phyloP scores from a whole-genome alignment of 352 stramenopile species.

The Phytophthora europaea region DNA sequence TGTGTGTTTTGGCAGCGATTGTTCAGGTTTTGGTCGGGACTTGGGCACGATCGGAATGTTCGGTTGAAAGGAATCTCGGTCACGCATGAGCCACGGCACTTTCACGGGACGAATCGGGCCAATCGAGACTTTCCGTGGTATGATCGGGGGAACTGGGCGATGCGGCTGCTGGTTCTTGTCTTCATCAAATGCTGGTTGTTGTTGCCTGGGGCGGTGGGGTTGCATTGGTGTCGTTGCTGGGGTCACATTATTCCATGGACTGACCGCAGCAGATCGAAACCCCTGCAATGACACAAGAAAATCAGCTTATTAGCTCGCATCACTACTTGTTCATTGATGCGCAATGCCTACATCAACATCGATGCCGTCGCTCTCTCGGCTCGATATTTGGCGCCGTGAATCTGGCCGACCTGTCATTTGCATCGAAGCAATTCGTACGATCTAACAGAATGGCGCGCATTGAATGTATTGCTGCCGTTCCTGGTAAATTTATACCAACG shows the following conservation, averaged over 20 bases:
- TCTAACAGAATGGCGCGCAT: background rate
- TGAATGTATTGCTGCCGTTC: background rate
- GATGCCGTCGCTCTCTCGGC: conserved; percentile 21
- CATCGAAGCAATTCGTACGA: background rate
- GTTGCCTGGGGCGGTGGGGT: conserved; percentile 11
- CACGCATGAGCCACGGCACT: conserved; percentile 18
- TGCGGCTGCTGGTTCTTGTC: conserved; percentile 11
- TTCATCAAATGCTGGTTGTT: background rate
- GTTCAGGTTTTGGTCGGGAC: background rate
- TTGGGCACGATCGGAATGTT: conserved; percentile 16
- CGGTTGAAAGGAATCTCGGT: conserved; percentile 4
- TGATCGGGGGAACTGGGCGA: conserved; percentile 16
- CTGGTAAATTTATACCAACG: background rate
- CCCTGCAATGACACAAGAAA: conserved; percentile 6
- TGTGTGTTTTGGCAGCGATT: conserved; percentile 16
- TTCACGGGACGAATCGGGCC: conserved; percentile 35
- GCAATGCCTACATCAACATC: background rate
- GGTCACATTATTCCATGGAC: conserved; percentile 33
- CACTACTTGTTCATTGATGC: background rate
- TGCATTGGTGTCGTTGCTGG: conserved; percentile 30
- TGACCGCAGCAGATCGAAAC: conserved; percentile 23
- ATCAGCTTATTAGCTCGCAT: background rate
- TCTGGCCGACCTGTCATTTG: conserved; percentile 21
- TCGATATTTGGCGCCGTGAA: conserved; percentile 21
- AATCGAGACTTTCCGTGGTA: conserved; percentile 28